Base-by-base conservation (phyloP, 1,139 yeast species). In the Casaregolazyma lundiana region DNA sequence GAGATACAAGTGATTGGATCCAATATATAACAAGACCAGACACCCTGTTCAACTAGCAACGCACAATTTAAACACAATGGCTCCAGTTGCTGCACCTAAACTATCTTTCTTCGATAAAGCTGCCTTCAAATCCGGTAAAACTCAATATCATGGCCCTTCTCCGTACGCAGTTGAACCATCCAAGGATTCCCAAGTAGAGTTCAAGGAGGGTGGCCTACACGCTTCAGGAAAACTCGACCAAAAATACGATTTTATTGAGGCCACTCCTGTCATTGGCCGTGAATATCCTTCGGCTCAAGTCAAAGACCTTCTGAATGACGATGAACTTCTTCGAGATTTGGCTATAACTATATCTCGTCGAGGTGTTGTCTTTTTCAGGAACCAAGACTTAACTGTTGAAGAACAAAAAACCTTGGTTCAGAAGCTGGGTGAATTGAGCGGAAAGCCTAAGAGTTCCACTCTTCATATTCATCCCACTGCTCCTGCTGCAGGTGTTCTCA, bases 391-490 rank as follows among this genome's bases (percentile, higher is more conserved):
- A 54, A 73, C 80, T 51, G 75, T 76, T 43, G 68, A 69, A 29
- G 65, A 77, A 51, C 80, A 76, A 61, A 70, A 72, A 57, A 68
- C 73, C 17, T 76, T 75, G 59, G 84, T 78, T 15, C 67, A 67
- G 46, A 73, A 80, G 55, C 80, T 73, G 53, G 88, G 88, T 13
- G 77, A 78, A 17, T 68, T 80, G 46, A 86, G 82, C 60, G 76
- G 81, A 41, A 87, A 83, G 60, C 86, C 87, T 17, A 73, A 72
- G 47, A 76, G 83, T 6, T 75, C 83, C 11, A 85, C 86, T 16
- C 77, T 84, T 4, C 89, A 63, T 49, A 59, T 61, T 34, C 66
- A 63, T 43, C 66, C 66, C n/a, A 57, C 60, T 19, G 53, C 61
- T 15, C 55, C 63, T 3, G 63, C 62, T 21, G 65, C 64, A 4